Percentiles rank a stretch among this genome's conserved stretches.
phyloP scores from a whole-genome alignment of 805 yeast genomes.

The Teunomyces aglyptinius region DNA sequence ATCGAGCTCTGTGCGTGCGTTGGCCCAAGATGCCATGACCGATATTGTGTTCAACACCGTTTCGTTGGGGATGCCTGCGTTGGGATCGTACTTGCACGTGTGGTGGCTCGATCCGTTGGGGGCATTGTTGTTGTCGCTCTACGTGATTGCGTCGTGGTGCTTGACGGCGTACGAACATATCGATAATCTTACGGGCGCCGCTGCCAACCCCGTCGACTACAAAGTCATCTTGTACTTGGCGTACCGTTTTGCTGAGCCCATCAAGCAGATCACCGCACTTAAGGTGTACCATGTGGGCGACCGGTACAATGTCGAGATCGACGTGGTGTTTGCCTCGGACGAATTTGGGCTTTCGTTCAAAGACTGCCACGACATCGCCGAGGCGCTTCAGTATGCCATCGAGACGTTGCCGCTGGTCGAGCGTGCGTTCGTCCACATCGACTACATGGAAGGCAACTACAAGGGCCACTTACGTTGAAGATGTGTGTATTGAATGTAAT shows the following conservation, averaged over 20 bases:
- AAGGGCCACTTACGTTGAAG: constrained; percentile 37
- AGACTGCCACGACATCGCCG: constrained; percentile 79
- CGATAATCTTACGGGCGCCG: constrained; percentile 70
- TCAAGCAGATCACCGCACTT: constrained; percentile 60
- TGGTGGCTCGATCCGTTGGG: constrained; percentile 82
- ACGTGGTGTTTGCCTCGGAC: constrained; percentile 49
- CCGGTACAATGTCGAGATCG: constrained; percentile 72
- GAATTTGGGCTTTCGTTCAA: constrained; percentile 50
- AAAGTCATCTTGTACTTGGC: constrained; percentile 68
- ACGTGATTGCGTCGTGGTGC: constrained; percentile 65
- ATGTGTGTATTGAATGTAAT: neutral
- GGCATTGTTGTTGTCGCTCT: constrained; percentile 60
- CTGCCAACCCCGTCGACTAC: constrained; percentile 60
- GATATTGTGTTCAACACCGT: constrained; percentile 72
- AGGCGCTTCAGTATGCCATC: constrained; percentile 74
- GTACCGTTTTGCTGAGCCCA: constrained; percentile 64
- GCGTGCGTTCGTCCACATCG: constrained; percentile 79
- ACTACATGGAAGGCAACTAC: constrained; percentile 50
- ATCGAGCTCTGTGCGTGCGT: constrained; percentile 70
- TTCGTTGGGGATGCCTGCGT: constrained; percentile 66
- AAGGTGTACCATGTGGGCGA: constrained; percentile 81
- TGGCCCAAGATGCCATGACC: constrained; percentile 79
- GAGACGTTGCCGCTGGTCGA: constrained; percentile 77
- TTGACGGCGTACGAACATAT: constrained; percentile 68
- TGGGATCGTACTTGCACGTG: constrained; percentile 49